Conservation (phyloP, 2,329 filamentous ascomycete species). For the Trichoderma oligosporum region DNA sequence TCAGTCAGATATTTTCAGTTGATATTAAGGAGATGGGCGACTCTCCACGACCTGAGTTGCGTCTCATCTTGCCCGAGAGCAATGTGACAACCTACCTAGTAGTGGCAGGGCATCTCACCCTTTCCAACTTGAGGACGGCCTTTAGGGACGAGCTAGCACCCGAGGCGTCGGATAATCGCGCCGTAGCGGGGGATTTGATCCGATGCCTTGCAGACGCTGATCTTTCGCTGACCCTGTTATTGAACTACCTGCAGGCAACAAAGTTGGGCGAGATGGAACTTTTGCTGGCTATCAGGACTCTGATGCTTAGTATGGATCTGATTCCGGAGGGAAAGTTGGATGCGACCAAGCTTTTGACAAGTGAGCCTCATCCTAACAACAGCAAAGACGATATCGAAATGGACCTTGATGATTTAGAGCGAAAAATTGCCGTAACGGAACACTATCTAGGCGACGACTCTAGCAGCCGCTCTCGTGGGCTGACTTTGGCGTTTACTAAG, state of each 20-base stretch:
- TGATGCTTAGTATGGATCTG: conserved; percentile 67
- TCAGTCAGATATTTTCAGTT: conserved; percentile 59
- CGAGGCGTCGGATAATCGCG: conserved; percentile 43
- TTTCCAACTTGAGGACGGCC: conserved; percentile 56
- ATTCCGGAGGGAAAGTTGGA: conserved; percentile 42
- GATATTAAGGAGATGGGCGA: conserved; percentile 42
- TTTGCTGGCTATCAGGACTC: conserved; percentile 58
- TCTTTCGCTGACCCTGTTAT: conserved; percentile 62
- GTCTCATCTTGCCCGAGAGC: conserved; percentile 45
- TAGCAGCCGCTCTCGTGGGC: conserved; percentile 57
- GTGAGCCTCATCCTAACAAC: conserved; percentile 29
- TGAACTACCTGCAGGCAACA: conserved; percentile 62
- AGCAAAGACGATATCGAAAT: conserved; percentile 39
- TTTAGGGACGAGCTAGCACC: conserved; percentile 48
- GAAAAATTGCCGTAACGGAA: conserved; percentile 65
- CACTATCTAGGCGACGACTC: conserved; percentile 64
- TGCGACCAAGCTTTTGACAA: conserved; percentile 32
- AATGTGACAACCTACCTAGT: conserved; percentile 57
- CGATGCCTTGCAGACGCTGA: conserved; percentile 62
- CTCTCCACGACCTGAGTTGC: conserved; percentile 30
- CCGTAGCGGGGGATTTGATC: conserved; percentile 59
- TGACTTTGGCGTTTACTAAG: conserved; percentile 66
- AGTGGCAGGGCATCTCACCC: conserved; percentile 56
- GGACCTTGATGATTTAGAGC: conserved; percentile 58
- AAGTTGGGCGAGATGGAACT: conserved; percentile 64